A percentile compares a stretch with the other conserved stretches of the same genome.
These are phyloP conservation scores for Corrigiola litoralis DNA, from an alignment of 179 eudicot species.

Conservation along the genomic window DNA sequence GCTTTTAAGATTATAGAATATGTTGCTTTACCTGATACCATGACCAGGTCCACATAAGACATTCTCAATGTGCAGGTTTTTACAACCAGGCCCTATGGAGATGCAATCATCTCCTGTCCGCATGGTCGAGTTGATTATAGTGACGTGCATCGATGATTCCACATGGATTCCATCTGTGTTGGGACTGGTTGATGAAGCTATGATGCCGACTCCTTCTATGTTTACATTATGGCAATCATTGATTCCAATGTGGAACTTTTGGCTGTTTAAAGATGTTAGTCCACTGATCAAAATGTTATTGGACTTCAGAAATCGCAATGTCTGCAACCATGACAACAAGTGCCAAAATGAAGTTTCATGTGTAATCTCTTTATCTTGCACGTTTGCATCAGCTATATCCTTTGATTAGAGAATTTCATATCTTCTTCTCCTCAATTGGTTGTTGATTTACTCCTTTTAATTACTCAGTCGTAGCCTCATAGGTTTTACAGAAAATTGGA, in stretches of 20 bases:
- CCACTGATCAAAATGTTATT: conserved; percentile 18
- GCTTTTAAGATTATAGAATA: no score
- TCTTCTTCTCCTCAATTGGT: no score
- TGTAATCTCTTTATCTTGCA: no score
- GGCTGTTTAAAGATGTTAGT: conserved; percentile 30
- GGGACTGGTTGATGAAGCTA: conserved; percentile 29
- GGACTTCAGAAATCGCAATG: conserved; percentile 14
- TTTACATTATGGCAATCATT: conserved; percentile 20
- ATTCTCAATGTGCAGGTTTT: conserved; percentile 14
- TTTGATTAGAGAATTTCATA: no score
- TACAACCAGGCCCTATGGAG: conserved; percentile 26
- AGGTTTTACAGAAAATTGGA: no score
- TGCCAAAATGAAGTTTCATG: no score
- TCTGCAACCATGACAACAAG: conserved; percentile 3
- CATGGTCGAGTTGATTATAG: conserved; percentile 24
- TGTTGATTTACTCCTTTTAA: no score
- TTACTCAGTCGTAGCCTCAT: no score
- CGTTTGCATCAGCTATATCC: no score
- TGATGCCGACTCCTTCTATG: conserved; percentile 20
- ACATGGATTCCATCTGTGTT: conserved; percentile 40
- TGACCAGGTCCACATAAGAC: conserved; percentile 32
- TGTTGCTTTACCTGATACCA: conserved; percentile 27
- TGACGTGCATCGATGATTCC: conserved; percentile 14
- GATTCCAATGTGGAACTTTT: conserved; percentile 28
- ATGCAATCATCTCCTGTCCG: conserved; percentile 31